phyloP scores from a whole-genome alignment of 768 basidiomycete genomes.

The Cystofilobasidium ferigula region DNA sequence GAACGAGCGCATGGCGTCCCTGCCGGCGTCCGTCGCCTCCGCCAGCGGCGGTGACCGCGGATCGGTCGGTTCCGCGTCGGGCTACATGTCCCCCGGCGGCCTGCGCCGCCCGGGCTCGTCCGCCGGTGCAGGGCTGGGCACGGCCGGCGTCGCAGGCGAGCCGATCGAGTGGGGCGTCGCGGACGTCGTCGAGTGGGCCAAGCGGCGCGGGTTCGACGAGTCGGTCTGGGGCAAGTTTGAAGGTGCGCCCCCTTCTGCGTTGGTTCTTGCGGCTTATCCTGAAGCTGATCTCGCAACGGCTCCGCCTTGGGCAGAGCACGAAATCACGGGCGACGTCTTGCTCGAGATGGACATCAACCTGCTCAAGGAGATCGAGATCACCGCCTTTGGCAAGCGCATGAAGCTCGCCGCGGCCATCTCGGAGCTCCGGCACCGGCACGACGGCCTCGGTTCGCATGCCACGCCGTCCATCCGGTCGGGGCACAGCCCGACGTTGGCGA shows the following conservation, averaged over 20 bases:
- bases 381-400: conserved; percentile 86
- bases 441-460: conserved; percentile 48
- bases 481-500: conserved; percentile 26
- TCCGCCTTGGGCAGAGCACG: conserved; percentile 59
- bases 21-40: background rate
- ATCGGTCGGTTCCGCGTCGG: background rate
- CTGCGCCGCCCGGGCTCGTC: conserved; percentile 9
- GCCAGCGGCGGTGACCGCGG: background rate
- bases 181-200: conserved; percentile 82
- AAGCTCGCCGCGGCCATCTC: conserved; percentile 84
- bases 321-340: conserved; percentile 93
- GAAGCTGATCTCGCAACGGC: background rate
- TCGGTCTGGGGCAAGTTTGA: conserved; percentile 73
- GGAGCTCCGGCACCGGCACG: conserved; percentile 60
- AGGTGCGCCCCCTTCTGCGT: conserved; percentile 45
- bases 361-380: conserved; percentile 87
- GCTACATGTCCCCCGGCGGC: conserved; percentile 5
- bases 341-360: conserved; percentile 84
- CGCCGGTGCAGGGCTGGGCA: background rate
- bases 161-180: conserved; percentile 65
- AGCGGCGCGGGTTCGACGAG: conserved; percentile 69
- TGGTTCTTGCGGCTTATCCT: background rate
- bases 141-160: conserved; percentile 15
- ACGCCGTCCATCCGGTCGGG: conserved; percentile 46
- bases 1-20: background rate